These are phyloP conservation scores for Boletus sp. DNA, from an alignment of 768 basidiomycete genomes.

Conservation along the genomic window DNA sequence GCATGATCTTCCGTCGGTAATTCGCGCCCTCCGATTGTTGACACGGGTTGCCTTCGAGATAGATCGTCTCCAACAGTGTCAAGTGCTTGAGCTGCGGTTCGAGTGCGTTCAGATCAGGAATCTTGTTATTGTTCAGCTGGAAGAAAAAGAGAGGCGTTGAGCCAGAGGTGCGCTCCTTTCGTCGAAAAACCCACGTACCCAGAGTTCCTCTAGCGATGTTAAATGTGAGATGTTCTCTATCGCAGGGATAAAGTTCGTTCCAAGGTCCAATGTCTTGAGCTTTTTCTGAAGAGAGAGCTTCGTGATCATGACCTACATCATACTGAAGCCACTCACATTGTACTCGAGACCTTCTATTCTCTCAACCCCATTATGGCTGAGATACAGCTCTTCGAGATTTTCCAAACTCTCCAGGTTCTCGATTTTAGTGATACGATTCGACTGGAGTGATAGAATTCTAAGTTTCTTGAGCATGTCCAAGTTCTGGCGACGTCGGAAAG, in stretches of 20 bases:
- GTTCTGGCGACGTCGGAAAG: slow-evolving; percentile 44
- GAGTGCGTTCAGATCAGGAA: slow-evolving; percentile 64
- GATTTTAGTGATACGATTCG: slow-evolving; percentile 87
- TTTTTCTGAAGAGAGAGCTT: slow-evolving; percentile 40
- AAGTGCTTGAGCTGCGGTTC: slow-evolving; percentile 63
- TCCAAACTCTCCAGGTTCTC: slow-evolving; percentile 74
- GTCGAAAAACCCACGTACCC: slow-evolving; percentile 52
- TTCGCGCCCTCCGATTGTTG: slow-evolving; percentile 71
- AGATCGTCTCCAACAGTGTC: slow-evolving; percentile 74
- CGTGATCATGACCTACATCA: neutral
- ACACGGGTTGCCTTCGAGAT: slow-evolving; percentile 93
- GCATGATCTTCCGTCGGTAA: slow-evolving; percentile 86
- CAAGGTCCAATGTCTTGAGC: slow-evolving; percentile 83
- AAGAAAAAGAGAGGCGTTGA: slow-evolving; percentile 1
- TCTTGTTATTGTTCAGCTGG: slow-evolving; percentile 86
- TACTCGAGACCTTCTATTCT: slow-evolving; percentile 80
- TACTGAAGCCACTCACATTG: slow-evolving; percentile 53
- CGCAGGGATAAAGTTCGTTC: slow-evolving; percentile 74
- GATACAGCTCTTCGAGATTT: slow-evolving; percentile 83
- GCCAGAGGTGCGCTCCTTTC: neutral
- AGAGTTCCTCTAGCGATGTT: slow-evolving; percentile 79
- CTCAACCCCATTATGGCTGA: slow-evolving; percentile 90
- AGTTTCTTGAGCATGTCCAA: slow-evolving; percentile 67
- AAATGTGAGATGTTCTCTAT: slow-evolving; percentile 85
- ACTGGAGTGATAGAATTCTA: slow-evolving; percentile 85